Evolutionary conservation across 306 rosid species (phyloP), one percentile per base, ranked within the genome.

Genomic region (Castanopsis chinensis): DNA sequence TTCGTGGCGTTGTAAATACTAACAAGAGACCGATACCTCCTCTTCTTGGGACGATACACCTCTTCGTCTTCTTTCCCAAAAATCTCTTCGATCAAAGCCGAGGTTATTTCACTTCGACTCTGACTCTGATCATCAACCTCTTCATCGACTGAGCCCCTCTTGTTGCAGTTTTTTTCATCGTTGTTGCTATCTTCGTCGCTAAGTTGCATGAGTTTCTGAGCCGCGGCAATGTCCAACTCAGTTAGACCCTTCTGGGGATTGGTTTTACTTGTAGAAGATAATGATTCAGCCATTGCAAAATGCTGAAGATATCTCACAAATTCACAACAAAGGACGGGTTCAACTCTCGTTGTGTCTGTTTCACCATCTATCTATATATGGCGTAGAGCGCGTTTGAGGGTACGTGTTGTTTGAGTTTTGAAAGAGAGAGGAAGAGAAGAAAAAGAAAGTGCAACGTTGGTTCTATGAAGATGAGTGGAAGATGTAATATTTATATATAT

Each of bases 61-160:
- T 83, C 87, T 30, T 86, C 90, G 21, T 86, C 87, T 30, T 86
- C 90, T 41, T 85, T 85, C 51, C 93, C 96, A 1, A 88, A 89
- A 64, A 89, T 83, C 81, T 89, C 91, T 76, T 80, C 83, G 15
- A 83, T 83, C 80, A 86, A 84, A 0, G 83, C 79, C 58, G 80
- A 73, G 15, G 76, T 81, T 64, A 85, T 60, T 6, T 68, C 71
- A 25, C 55, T 71, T 20, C 17, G 18, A 43, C 82, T 74, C 77
- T 81, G 79, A 59, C 21, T 81, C 86, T 17, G 45, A 37, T 80
- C 79, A 0, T 72, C 88, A 0, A 35, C 65, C 85, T n/a, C 53
- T 10, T 80, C 79, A 0, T 72, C 88, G 0, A 60, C 65, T 1
- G 12, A 6, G 49, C 18, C 19, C 19, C 19, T 77, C 70, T 67